phyloP scores from a whole-genome alignment of 306 rosid genomes.

The Phaseolus lunatus region DNA sequence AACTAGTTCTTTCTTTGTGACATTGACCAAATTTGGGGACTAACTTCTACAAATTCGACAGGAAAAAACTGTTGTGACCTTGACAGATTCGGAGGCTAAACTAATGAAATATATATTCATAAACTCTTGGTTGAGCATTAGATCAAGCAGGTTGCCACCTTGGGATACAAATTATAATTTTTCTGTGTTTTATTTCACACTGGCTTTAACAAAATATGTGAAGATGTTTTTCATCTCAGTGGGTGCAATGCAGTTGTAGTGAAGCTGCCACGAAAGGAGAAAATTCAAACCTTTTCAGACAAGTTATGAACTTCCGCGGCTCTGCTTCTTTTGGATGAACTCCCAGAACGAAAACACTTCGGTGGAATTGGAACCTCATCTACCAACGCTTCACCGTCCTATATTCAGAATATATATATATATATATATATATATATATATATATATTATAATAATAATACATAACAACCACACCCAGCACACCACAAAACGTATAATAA shows the following conservation, averaged over 20 bases:
- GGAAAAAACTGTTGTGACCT: not conserved
- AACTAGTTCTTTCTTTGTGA: not conserved
- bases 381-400: conserved; percentile 84
- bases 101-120: not conserved
- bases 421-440: no score
- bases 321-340: conserved; percentile 88
- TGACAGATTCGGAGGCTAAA: not conserved
- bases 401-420: not conserved
- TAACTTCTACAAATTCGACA: not conserved
- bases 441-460: no score
- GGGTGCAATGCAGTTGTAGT: not conserved
- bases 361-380: conserved; percentile 51
- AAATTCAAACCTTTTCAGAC: conserved; percentile 77
- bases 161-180: not conserved
- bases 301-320: conserved; percentile 98
- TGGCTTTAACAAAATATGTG: not conserved
- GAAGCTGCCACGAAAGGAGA: not conserved
- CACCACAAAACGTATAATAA: not conserved
- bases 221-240: not conserved
- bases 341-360: conserved; percentile 49
- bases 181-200: not conserved
- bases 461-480: not conserved
- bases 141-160: not conserved
- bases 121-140: not conserved
- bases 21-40: not conserved